Base-by-base conservation (phyloP, 805 yeast species). In the Nakazawaea wyomingensis region DNA sequence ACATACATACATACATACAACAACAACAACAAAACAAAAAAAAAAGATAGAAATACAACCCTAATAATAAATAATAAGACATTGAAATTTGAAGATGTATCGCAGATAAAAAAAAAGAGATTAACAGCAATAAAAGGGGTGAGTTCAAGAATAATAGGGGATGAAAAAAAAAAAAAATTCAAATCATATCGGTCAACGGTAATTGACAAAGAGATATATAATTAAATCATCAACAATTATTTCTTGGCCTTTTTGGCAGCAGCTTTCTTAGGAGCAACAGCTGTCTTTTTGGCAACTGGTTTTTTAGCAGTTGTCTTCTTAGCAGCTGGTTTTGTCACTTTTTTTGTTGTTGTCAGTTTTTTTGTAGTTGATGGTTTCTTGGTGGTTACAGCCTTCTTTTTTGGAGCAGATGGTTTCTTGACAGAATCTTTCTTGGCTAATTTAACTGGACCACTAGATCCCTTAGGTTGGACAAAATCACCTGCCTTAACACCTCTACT, bases 391-490 rank as follows among this genome's bases (percentile, higher is more conserved):
- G 27, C 27, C 47, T 59, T 59, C 48, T 54, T 46, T 47, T 48
- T 49, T 39, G 61, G 50, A 14, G 59, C 48, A 28, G 60, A 61
- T 9, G 66, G 52, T 49, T 56, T 61, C 57, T 66, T 68, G 34
- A 61, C 60, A 18, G 55, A 56, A 27, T 56, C 50, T 54, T 66
- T 61, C 67, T 76, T 77, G 57, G 67, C 71, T 48, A 83, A 62
- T 65, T 86, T 85, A 50, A 86, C 77, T 37, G 95, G 86, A 39
- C 95, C 96, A 10, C 95, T 80, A 16, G 96, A 82, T 37, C 96
- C 96, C 68, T 87, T 86, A 60, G 95, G 95, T 66, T 85, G 95
- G 36, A 73, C 60, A 51, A 87, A 85, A 41, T 76, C 83, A 37
- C 85, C 91, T n/a, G 78, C 60, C 48, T 74, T 78, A 47, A 88